These are phyloP conservation scores for Coffea canephora DNA, from an alignment of 257 asterid species.

Conservation along the genomic window DNA sequence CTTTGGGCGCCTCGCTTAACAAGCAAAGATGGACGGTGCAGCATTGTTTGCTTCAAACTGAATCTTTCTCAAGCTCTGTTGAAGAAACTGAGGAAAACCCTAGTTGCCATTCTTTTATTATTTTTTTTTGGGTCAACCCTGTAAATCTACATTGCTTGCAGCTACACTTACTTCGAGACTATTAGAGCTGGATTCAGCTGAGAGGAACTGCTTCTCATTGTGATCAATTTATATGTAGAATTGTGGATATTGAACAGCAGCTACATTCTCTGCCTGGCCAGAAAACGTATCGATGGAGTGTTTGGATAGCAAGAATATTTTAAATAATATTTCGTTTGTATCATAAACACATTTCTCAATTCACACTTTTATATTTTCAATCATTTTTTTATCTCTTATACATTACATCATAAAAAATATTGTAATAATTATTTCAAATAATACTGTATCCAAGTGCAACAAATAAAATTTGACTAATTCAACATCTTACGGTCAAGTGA, in stretches of 20 bases:
- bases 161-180: neutral
- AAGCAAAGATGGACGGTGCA: neutral
- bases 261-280: neutral
- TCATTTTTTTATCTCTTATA: too few species aligned
- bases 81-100: slow-evolving; percentile 6
- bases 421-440: too few species aligned
- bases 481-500: neutral
- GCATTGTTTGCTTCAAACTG: neutral
- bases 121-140: neutral
- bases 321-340: too few species aligned
- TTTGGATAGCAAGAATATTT: too few species aligned
- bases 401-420: too few species aligned
- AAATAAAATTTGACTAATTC: neutral
- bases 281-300: neutral
- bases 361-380: too few species aligned
- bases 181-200: neutral
- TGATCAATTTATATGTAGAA: neutral
- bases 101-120: slow-evolving; percentile 11
- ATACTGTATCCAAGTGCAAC: neutral
- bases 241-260: neutral
- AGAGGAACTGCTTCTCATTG: neutral
- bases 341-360: too few species aligned
- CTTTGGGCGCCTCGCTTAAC: neutral
- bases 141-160: slow-evolving; percentile 11
- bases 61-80: neutral